Conservation (phyloP, 2,329 filamentous ascomycete species). For the Teratosphaeria zuluensis region DNA sequence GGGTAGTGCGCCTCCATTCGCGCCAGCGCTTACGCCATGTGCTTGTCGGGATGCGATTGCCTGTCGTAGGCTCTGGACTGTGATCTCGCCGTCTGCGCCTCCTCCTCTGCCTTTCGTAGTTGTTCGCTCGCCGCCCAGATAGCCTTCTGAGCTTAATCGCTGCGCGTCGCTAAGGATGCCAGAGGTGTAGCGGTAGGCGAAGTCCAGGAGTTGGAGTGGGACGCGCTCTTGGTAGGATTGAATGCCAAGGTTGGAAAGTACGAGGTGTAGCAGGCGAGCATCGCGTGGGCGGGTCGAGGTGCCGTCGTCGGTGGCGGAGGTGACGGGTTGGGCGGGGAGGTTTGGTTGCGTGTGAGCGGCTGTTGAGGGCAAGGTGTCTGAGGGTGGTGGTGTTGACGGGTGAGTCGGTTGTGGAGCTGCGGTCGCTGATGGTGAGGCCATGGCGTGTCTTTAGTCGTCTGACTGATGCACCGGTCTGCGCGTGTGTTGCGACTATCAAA, state of each 20-base stretch:
- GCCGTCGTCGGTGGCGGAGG: slow-evolving; percentile 20
- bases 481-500: too few species aligned
- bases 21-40: slow-evolving; percentile 48
- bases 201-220: slow-evolving; percentile 73
- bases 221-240: slow-evolving; percentile 73
- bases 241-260: slow-evolving; percentile 70
- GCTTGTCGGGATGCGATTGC: slow-evolving; percentile 60
- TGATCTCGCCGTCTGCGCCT: slow-evolving; percentile 43
- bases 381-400: slow-evolving; percentile 21
- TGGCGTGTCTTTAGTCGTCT: neutral
- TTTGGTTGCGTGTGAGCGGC: neutral
- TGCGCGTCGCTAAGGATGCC: slow-evolving; percentile 61
- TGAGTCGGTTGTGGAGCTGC: slow-evolving; percentile 9
- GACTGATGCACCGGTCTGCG: neutral
- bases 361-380: slow-evolving; percentile 12
- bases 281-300: slow-evolving; percentile 57
- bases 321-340: neutral
- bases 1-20: slow-evolving; percentile 42
- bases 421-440: slow-evolving; percentile 11
- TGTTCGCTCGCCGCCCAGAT: slow-evolving; percentile 35
- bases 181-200: slow-evolving; percentile 73
- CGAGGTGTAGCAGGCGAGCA: slow-evolving; percentile 67
- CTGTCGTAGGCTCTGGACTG: slow-evolving; percentile 58
- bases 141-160: slow-evolving; percentile 59
- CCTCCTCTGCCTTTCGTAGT: slow-evolving; percentile 2